phyloP scores from a whole-genome alignment of 2,329 filamentous ascomycete species.

The Curvularia verruculosa region DNA sequence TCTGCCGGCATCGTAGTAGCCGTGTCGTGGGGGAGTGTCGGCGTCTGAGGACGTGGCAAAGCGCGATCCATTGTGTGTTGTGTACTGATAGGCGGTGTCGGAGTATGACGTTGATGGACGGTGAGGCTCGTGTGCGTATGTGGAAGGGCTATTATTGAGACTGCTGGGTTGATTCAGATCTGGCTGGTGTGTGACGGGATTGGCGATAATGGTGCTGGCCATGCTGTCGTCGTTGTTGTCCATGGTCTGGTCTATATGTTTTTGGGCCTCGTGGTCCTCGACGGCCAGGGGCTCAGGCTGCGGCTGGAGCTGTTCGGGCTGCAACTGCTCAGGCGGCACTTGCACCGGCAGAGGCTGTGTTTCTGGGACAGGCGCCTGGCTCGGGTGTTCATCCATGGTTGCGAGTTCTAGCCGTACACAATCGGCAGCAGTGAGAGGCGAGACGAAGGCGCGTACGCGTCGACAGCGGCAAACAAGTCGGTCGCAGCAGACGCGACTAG shows the following conservation, averaged over 20 bases:
- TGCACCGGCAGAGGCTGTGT: constrained; percentile 22
- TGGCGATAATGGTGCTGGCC: constrained; percentile 55
- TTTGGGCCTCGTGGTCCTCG: constrained; percentile 35
- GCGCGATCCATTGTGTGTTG: constrained; percentile 44
- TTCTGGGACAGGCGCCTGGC: constrained; percentile 21
- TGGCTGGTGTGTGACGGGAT: constrained; percentile 44
- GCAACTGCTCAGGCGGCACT: constrained; percentile 30
- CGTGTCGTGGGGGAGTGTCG: constrained; percentile 51
- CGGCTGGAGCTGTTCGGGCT: constrained; percentile 24
- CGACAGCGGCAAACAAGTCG: constrained; percentile 14
- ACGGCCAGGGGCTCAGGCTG: constrained; percentile 6
- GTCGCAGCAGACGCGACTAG: background rate
- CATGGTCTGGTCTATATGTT: constrained; percentile 45
- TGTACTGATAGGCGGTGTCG: constrained; percentile 55
- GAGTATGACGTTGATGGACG: constrained; percentile 62
- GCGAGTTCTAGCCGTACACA: constrained; percentile 11
- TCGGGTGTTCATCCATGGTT: constrained; percentile 11
- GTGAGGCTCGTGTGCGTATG: constrained; percentile 51
- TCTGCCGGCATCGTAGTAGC: constrained; percentile 42
- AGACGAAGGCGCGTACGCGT: constrained; percentile 39
- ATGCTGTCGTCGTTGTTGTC: constrained; percentile 54
- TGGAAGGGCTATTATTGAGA: constrained; percentile 31
- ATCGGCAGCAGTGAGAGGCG: constrained; percentile 30
- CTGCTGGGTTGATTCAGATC: constrained; percentile 46
- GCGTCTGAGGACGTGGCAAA: constrained; percentile 57